A percentile compares a stretch with the other conserved stretches of the same genome.
phyloP scores from a whole-genome alignment of 2,329 filamentous ascomycete genomes.

The Endoconidiophora polonica region DNA sequence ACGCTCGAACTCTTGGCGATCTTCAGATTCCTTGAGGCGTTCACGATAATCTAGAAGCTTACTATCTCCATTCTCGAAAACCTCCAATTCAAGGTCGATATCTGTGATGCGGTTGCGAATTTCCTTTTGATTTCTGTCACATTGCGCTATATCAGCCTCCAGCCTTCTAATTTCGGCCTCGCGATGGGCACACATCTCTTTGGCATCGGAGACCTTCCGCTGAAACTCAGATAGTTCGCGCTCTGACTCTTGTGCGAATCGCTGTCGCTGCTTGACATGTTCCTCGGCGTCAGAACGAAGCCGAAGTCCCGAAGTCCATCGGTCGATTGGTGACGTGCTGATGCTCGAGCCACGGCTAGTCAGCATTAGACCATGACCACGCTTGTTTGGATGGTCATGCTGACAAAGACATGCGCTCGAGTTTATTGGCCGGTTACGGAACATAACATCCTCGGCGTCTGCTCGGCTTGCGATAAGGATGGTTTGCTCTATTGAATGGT shows the following conservation, averaged over 20 bases:
- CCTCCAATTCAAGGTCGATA: conserved; percentile 44
- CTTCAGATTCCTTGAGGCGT: conserved; percentile 36
- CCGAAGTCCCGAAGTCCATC: conserved; percentile 39
- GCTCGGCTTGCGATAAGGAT: conserved; percentile 54
- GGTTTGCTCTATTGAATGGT: conserved; percentile 65
- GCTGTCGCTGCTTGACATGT: conserved; percentile 39
- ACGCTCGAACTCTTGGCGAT: conserved; percentile 31
- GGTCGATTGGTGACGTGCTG: conserved; percentile 26
- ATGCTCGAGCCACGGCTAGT: conserved; percentile 62
- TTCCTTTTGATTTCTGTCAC: conserved; percentile 13
- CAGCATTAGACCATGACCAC: conserved; percentile 30
- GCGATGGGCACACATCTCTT: conserved; percentile 32
- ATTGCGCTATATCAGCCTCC: conserved; percentile 17
- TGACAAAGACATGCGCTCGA: conserved; percentile 57
- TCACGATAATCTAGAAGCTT: conserved; percentile 41
- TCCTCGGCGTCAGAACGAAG: conserved; percentile 64
- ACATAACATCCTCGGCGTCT: conserved; percentile 55
- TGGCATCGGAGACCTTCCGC: conserved; percentile 28
- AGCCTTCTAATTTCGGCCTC: conserved; percentile 28
- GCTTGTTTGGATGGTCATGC: conserved; percentile 34
- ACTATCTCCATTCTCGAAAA: conserved; percentile 50
- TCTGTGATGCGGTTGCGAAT: conserved; percentile 25
- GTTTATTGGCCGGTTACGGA: conserved; percentile 45
- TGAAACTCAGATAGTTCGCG: conserved; percentile 36
- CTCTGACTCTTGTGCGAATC: conserved; percentile 36